Evolutionary conservation across 768 basidiomycete genomes (phyloP).

Genomic region (Tylopilus plumbeoviolaceoides): DNA sequence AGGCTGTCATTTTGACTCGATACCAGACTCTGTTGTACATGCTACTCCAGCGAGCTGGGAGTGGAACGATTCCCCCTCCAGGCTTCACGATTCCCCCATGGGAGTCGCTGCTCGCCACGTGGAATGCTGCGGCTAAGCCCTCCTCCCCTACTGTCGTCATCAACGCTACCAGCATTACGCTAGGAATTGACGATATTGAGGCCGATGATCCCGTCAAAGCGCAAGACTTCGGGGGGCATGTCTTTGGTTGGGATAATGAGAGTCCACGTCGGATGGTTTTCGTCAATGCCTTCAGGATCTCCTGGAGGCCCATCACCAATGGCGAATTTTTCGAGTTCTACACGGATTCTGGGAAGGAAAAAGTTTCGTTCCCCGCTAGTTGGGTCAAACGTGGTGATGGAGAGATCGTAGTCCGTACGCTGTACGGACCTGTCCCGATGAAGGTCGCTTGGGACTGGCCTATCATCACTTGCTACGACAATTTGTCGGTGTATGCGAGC

Average conservation of each 20-base stretch:
- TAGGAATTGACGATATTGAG: conserved; percentile 87
- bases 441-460: conserved; percentile 83
- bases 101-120: conserved; percentile 45
- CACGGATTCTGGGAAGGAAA: conserved; percentile 38
- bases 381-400: conserved; percentile 19
- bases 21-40: conserved; percentile 84
- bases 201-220: conserved; percentile 48
- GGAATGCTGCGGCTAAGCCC: conserved; percentile 45
- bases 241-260: conserved; percentile 97
- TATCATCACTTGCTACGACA: conserved; percentile 70
- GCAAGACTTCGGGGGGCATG: conserved; percentile 48
- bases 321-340: conserved; percentile 78
- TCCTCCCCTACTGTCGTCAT: conserved; percentile 46
- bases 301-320: conserved; percentile 86
- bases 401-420: conserved; percentile 61
- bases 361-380: conserved; percentile 32
- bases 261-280: conserved; percentile 59
- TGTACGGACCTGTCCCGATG: conserved; percentile 83
- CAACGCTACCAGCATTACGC: conserved; percentile 51
- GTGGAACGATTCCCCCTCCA: conserved; percentile 72
- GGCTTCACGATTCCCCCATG: conserved; percentile 75
- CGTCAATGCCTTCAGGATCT: conserved; percentile 70
- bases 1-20: conserved; percentile 3
- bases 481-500: conserved; percentile 74
- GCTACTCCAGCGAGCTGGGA: conserved; percentile 79